These are phyloP conservation scores for Spinacia oleracea DNA, from an alignment of 179 eudicot genomes.

Conservation along the genomic window DNA sequence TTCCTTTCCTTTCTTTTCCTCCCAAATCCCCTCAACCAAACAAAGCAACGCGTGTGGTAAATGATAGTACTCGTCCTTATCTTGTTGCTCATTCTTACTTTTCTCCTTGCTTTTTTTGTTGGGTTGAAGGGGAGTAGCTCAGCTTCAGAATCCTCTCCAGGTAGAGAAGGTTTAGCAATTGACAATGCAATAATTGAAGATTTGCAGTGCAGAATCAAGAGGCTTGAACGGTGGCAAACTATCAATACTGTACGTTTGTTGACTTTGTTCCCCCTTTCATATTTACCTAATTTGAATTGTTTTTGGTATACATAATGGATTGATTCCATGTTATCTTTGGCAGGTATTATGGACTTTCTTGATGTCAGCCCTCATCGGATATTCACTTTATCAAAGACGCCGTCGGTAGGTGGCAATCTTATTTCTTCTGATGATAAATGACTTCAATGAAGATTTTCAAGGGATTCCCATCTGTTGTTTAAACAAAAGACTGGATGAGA, in stretches of 20 bases:
- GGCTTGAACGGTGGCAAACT: slow-evolving; percentile 90
- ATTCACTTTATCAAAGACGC: slow-evolving; percentile 88
- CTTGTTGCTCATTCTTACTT: neutral
- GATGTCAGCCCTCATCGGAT: slow-evolving; percentile 94
- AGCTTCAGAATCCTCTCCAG: slow-evolving; percentile 76
- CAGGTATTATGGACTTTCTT: slow-evolving; percentile 97
- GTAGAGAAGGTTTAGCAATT: slow-evolving; percentile 65
- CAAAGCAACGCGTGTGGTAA: neutral
- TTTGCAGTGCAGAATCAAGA: slow-evolving; percentile 84
- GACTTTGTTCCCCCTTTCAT: neutral
- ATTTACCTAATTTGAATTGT: neutral
- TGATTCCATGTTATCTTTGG: slow-evolving; percentile 5
- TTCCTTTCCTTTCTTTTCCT: too few species aligned
- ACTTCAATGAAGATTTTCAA: neutral
- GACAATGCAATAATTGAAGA: slow-evolving; percentile 85
- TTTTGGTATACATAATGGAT: neutral
- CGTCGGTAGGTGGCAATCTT: slow-evolving; percentile 35
- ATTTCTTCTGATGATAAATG: neutral
- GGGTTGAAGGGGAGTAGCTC: slow-evolving; percentile 71
- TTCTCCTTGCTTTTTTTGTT: slow-evolving; percentile 1
- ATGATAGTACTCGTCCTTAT: neutral
- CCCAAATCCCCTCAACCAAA: too few species aligned
- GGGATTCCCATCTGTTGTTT: neutral
- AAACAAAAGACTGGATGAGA: neutral
- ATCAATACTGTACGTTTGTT: slow-evolving; percentile 62